Base-by-base conservation (phyloP, 345 rosid genomes). In the Adansonia digitata region DNA sequence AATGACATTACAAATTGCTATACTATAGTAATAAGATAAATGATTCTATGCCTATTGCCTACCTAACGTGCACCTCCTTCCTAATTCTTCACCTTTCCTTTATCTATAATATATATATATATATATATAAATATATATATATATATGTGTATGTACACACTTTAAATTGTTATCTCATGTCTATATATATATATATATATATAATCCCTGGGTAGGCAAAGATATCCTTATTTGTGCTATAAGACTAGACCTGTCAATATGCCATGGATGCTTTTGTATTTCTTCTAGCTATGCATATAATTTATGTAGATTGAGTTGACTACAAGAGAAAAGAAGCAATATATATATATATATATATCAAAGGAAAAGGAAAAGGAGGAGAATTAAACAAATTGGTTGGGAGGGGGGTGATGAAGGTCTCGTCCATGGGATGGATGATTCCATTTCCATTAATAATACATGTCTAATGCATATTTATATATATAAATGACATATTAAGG, bases 291-390 rank as follows among this genome's bases (percentile, higher is more conserved):
- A 18, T 63, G 8, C n/a, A 20, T 15, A 61, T 15, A 61, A 17
- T 64, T n/a, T 64, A 64, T 63, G 26, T n/a, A 37, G 69, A 64
- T 39, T 20, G 29, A 37, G 69, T 64, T 64, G 48, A 63, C 69
- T 10, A 10, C 18, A 3, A 37, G 48, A 43, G 55, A 67, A 67
- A 22, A 24, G 18, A 40, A 42, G 7, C 35, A 12, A 42, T 42
- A n/a, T 56, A 56, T 26, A 10, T 26, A 42, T 42, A n/a, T 56
- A 56, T 26, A 10, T 26, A 56, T 56, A 12, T 12, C 61, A 13
- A 66, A 66, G 18, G 3, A 20, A 11, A 66, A 20, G 27, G 15
- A 43, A 20, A 22, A 40, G 35, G 1, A 31, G 3, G 34, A n/a
- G n/a, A n/a, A n/a, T n/a, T 24, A 48, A 48, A 48, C 7, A 69